phyloP scores from a whole-genome alignment of 768 basidiomycete genomes.

The Glaciozyma antarctica region DNA sequence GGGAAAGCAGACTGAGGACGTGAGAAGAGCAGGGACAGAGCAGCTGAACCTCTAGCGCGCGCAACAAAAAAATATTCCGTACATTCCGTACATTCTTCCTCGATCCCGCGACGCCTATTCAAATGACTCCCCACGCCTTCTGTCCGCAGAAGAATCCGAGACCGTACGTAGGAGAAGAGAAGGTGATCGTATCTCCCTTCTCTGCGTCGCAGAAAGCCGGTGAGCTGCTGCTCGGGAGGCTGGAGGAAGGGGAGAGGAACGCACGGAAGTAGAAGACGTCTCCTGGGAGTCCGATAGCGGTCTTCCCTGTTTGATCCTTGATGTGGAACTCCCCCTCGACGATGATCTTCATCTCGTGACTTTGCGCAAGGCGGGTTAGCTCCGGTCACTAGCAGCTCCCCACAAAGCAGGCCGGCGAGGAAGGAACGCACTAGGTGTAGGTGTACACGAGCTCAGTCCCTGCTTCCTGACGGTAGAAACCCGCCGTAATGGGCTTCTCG shows the following conservation, averaged over 20 bases:
- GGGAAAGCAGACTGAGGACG: too few relatives aligned
- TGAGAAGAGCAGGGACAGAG: too few relatives aligned
- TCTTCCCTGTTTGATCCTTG: background rate
- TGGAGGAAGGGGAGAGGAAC: background rate
- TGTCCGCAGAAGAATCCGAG: conserved; percentile 2
- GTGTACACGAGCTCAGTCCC: conserved; percentile 1
- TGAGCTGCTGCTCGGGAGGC: too few relatives aligned
- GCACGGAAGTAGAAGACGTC: conserved; percentile 1
- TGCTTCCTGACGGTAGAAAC: conserved; percentile 2
- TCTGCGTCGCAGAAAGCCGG: background rate
- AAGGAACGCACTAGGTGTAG: background rate
- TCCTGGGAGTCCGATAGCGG: background rate
- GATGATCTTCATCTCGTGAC: conserved; percentile 4
- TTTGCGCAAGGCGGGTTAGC: too few relatives aligned
- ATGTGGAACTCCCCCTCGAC: conserved; percentile 6
- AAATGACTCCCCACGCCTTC: too few relatives aligned
- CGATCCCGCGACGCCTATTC: too few relatives aligned
- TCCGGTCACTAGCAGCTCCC: too few relatives aligned
- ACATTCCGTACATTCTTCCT: too few relatives aligned
- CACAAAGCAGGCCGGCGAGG: too few relatives aligned
- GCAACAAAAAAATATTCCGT: too few relatives aligned
- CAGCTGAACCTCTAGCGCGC: too few relatives aligned
- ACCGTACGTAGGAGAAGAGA: conserved; percentile 1
- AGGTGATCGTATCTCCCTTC: conserved; percentile 5
- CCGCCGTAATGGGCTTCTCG: conserved; percentile 7